phyloP scores from a whole-genome alignment of 176 grass and related monocot species.

The Secale cereale region DNA sequence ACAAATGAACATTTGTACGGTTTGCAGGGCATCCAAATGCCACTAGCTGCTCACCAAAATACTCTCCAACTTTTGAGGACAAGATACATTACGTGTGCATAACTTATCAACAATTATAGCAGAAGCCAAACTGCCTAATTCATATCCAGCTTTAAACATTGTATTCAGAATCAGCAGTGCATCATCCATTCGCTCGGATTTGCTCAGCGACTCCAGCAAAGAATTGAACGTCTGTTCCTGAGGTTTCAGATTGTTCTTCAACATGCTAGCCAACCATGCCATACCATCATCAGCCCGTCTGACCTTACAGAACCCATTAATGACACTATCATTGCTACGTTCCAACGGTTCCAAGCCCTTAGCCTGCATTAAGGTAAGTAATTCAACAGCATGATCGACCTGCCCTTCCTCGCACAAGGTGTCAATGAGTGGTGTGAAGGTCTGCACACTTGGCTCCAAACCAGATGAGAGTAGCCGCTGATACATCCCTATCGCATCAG shows the following conservation, averaged over 20 bases:
- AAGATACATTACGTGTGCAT: slow-evolving; percentile 29
- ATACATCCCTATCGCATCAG: slow-evolving; percentile 40
- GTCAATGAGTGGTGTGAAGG: slow-evolving; percentile 61
- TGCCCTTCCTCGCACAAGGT: slow-evolving; percentile 56
- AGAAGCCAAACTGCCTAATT: slow-evolving; percentile 34
- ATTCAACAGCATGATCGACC: slow-evolving; percentile 50
- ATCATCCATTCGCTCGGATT: slow-evolving; percentile 45
- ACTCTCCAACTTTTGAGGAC: slow-evolving; percentile 30
- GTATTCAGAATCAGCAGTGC: slow-evolving; percentile 56
- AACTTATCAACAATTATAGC: slow-evolving; percentile 54
- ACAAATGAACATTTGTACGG: background rate
- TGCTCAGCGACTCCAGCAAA: slow-evolving; percentile 46
- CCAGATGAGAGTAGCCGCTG: slow-evolving; percentile 42
- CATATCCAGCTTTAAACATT: slow-evolving; percentile 67
- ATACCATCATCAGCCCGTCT: slow-evolving; percentile 61
- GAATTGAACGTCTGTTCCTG: slow-evolving; percentile 36
- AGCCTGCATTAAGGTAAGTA: slow-evolving; percentile 64
- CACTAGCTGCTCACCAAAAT: slow-evolving; percentile 49
- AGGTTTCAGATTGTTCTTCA: slow-evolving; percentile 75
- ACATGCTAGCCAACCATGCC: slow-evolving; percentile 69
- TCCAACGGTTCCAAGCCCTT: slow-evolving; percentile 55
- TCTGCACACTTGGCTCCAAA: slow-evolving; percentile 48
- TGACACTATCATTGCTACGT: slow-evolving; percentile 58
- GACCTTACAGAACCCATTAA: slow-evolving; percentile 63
- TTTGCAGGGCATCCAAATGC: background rate